phyloP scores from a whole-genome alignment of 2,329 filamentous ascomycete species.

The Cordyceps fumosorosea region DNA sequence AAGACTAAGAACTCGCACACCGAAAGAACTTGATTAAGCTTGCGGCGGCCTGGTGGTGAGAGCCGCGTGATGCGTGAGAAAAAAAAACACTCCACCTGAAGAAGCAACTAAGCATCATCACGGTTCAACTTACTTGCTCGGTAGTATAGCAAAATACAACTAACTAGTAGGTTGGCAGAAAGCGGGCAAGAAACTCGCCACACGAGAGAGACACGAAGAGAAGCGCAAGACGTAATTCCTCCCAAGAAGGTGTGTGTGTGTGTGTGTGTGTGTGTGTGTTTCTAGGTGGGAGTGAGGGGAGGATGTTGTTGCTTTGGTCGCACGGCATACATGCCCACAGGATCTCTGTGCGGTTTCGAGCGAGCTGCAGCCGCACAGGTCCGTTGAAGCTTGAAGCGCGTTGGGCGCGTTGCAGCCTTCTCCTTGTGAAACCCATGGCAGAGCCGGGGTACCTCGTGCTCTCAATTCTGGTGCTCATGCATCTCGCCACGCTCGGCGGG shows the following conservation, averaged over 20 bases:
- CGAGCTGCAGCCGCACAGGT: background rate
- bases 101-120: too few species aligned
- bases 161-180: background rate
- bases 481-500: background rate
- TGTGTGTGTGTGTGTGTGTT: background rate
- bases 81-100: too few species aligned
- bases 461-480: too few species aligned
- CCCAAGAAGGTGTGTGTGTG: background rate
- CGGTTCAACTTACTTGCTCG: background rate
- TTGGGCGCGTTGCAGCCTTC: background rate
- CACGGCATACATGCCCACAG: constrained; percentile 3
- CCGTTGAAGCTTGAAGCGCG: background rate
- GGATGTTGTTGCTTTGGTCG: background rate
- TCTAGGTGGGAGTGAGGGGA: background rate
- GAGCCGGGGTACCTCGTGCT: background rate
- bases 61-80: background rate
- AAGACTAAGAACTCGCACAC: background rate
- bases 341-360: background rate
- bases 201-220: background rate
- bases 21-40: background rate
- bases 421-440: background rate
- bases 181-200: background rate
- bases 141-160: background rate
- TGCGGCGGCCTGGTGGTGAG: background rate
- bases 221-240: background rate